Evolutionary conservation across 2,329 filamentous ascomycete species (phyloP), one percentile per base, ranked within the genome.

Genomic region (Colletotrichum truncatum): DNA sequence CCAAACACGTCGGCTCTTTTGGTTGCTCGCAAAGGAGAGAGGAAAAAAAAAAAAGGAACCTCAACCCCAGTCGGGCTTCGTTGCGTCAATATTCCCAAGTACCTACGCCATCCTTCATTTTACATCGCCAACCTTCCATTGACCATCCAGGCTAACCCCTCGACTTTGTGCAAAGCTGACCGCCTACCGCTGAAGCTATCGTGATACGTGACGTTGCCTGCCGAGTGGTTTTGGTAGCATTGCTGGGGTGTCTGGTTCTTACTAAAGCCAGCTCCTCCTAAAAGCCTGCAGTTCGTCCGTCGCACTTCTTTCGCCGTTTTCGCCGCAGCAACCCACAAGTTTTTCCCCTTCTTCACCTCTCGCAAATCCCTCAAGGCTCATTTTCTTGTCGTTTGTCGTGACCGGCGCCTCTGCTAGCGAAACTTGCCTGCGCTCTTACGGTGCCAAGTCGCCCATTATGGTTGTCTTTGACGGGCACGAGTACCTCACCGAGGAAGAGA

Each of bases 381-480:
- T 10, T 28, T 59, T 18, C 32, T 16, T 43, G 39, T 12, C 53
- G 32, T 61, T n/a, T 64, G 32, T 48, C 23, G 59, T 64, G 39
- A 49, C 14, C 43, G 41, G 34, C 56, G 23, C 36, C 18, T n/a
- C 48, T 62, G 54, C 32, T 41, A 39, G 36, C 32, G 26, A n/a
- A 41, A 34, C 16, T 51, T 28, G 28, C 32, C 55, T 28, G 51
- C 28, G 55, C 56, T 32, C 16, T 36, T 11, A 34, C 41, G 28
- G 63, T 56, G 41, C 26, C 48, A 49, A 51, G 30, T 39, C 70
- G 36, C 48, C 32, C 57, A 51, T 36, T 63, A 98, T 98, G 95
- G 94, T 97, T 76, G 87, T 97, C 74, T 91, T 96, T 75, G 93
- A 97, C 79, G 89, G 91, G 75, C 89, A 96, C 80, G 92, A 96